Evolutionary conservation across 2,329 filamentous ascomycete genomes (phyloP).

Genomic region (Chaetothyriales sp.): DNA sequence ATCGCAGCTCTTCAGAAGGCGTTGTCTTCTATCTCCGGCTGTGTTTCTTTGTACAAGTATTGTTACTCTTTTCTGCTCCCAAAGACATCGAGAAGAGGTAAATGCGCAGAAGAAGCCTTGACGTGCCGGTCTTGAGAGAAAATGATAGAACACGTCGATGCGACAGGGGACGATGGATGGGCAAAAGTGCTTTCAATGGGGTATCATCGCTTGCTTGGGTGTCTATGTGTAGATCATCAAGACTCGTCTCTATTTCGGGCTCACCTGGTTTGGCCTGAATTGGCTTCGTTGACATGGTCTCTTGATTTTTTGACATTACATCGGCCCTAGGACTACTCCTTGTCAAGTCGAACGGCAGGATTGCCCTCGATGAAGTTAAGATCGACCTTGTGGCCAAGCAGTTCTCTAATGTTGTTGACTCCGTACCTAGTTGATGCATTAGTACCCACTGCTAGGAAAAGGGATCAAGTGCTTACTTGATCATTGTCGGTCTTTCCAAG

Average conservation of each 20-base stretch:
- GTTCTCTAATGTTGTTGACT: slow-evolving; percentile 78
- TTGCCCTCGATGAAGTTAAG: slow-evolving; percentile 83
- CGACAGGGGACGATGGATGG: not conserved
- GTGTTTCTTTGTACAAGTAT: slow-evolving; percentile 18
- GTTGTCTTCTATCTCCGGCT: slow-evolving; percentile 26
- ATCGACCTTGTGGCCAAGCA: slow-evolving; percentile 91
- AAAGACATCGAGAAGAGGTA: slow-evolving; percentile 20
- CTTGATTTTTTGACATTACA: not conserved
- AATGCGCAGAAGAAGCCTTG: slow-evolving; percentile 30
- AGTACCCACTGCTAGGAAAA: not conserved
- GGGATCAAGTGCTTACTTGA: slow-evolving; percentile 50
- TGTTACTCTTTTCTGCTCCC: slow-evolving; percentile 30
- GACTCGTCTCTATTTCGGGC: not conserved
- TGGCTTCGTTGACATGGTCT: not conserved
- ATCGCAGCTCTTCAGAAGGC: slow-evolving; percentile 51
- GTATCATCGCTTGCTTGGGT: not conserved
- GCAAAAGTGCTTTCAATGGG: not conserved
- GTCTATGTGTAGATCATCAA: not conserved
- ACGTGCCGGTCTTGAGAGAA: slow-evolving; percentile 24
- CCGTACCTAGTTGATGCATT: slow-evolving; percentile 35
- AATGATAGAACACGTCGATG: too few species aligned
- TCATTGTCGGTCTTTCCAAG: slow-evolving; percentile 93
- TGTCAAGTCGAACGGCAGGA: slow-evolving; percentile 77
- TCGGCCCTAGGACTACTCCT: slow-evolving; percentile 40
- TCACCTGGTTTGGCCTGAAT: not conserved